Percentiles rank a stretch among this genome's conserved stretches.
phyloP scores from a whole-genome alignment of 1,139 yeast genomes.

The Pichia inconspicua region DNA sequence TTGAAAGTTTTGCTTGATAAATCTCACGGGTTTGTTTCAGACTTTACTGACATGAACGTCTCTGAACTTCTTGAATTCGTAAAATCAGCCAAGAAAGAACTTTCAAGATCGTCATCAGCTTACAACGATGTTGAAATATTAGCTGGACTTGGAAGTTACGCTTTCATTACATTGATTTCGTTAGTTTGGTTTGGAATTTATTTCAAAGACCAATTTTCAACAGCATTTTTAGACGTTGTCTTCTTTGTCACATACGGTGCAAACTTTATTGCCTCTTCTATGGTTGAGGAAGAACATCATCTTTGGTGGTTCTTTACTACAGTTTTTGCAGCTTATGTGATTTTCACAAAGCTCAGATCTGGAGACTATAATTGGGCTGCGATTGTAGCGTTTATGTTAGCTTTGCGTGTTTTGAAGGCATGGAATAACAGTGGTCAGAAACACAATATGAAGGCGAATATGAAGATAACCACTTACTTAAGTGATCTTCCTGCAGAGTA shows the following conservation, averaged over 20 bases:
- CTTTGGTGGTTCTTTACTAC: constrained; percentile 83
- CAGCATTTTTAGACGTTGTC: constrained; percentile 25
- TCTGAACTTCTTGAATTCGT: constrained; percentile 36
- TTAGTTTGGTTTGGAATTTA: constrained; percentile 16
- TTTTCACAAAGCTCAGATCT: constrained; percentile 4
- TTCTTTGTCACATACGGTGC: constrained; percentile 42
- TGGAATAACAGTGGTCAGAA: constrained; percentile 95
- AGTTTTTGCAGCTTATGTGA: constrained; percentile 20
- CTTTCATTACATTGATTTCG: constrained; percentile 28
- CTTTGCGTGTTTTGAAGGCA: constrained; percentile 59
- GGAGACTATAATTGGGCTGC: constrained; percentile 1
- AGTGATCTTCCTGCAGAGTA: constrained; percentile 13
- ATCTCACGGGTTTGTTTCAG: constrained; percentile 14
- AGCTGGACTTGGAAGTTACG: constrained; percentile 37
- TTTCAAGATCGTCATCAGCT: constrained; percentile 66
- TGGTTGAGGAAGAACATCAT: constrained; percentile 96
- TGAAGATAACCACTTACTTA: constrained; percentile 22
- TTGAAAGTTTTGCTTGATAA: constrained; percentile 33
- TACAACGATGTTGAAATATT: constrained; percentile 51
- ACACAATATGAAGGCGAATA: constrained; percentile 37
- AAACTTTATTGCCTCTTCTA: constrained; percentile 78
- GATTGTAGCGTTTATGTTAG: constrained; percentile 26
- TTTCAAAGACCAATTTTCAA: constrained; percentile 12
- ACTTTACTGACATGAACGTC: constrained; percentile 16
- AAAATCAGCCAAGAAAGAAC: constrained; percentile 40